phyloP scores from a whole-genome alignment of 176 grass and related monocot genomes.

The Carex kokanica region DNA sequence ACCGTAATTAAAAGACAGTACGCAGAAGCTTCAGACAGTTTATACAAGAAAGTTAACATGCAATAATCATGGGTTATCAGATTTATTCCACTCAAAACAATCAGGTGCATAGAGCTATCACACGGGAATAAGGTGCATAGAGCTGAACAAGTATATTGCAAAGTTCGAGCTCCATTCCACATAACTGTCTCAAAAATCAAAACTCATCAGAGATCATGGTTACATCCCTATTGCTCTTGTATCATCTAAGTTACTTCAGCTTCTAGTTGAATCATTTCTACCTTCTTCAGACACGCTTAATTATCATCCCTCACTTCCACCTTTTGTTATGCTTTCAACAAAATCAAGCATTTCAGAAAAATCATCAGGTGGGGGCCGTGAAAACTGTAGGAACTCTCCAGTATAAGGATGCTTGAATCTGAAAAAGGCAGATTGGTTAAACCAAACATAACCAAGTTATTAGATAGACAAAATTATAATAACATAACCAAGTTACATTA shows the following conservation, averaged over 20 bases:
- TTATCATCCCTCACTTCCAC: neutral
- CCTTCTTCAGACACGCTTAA: neutral
- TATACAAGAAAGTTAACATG: neutral
- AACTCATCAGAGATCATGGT: neutral
- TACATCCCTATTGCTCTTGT: neutral
- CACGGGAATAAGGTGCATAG: neutral
- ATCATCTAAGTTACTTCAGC: neutral
- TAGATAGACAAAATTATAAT: neutral
- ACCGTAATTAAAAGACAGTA: neutral
- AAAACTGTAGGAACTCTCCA: conserved; percentile 65
- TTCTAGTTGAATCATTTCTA: neutral
- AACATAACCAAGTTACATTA: neutral
- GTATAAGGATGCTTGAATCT: conserved; percentile 86
- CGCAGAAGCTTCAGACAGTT: neutral
- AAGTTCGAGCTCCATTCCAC: neutral
- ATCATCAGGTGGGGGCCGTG: conserved; percentile 66
- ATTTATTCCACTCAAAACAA: neutral
- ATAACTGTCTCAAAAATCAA: neutral
- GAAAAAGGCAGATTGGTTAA: conserved; percentile 9
- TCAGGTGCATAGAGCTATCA: neutral
- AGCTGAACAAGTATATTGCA: neutral
- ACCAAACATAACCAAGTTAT: too few species aligned
- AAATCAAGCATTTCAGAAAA: conserved; percentile 50
- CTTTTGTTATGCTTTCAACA: conserved; percentile 29
- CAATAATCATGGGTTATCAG: neutral